Percentiles rank a stretch among this genome's conserved stretches.
phyloP scores from a whole-genome alignment of 2,329 filamentous ascomycete genomes.

The Rugonectria rugulosa region DNA sequence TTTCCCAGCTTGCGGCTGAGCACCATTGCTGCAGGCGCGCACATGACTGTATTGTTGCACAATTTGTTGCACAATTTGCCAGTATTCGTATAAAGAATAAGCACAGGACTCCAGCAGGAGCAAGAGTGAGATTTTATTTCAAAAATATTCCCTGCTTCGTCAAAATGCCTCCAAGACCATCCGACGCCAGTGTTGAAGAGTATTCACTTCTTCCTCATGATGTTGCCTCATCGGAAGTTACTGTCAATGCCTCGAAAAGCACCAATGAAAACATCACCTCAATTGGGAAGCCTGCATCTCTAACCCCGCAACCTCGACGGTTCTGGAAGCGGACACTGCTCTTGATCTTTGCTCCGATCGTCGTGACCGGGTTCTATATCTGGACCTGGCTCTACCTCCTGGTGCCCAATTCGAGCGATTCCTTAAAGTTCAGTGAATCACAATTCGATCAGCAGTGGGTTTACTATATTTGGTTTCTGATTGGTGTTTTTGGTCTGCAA shows the following conservation, averaged over 20 bases:
- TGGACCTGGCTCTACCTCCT: background rate
- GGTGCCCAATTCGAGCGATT: background rate
- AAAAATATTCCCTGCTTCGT: background rate
- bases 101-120: too few species aligned
- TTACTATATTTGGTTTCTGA: slow-evolving; percentile 28
- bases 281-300: background rate
- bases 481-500: slow-evolving; percentile 26
- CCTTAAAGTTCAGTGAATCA: background rate
- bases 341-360: background rate
- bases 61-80: too few species aligned
- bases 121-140: too few species aligned
- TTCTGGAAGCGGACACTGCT: too few species aligned
- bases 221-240: background rate
- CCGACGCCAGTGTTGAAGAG: background rate
- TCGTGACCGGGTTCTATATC: background rate
- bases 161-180: background rate
- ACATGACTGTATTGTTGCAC: too few species aligned
- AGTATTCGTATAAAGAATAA: too few species aligned
- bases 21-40: too few species aligned
- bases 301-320: too few species aligned
- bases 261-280: background rate
- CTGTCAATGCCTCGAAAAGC: background rate
- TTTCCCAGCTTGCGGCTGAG: too few species aligned
- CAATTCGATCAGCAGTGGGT: background rate
- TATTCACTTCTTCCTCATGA: background rate